A percentile compares a stretch with the other conserved stretches of the same genome.
These are phyloP conservation scores for Proliferodiscus dingleyae DNA, from an alignment of 2,329 filamentous ascomycete species.

Conservation along the genomic window DNA sequence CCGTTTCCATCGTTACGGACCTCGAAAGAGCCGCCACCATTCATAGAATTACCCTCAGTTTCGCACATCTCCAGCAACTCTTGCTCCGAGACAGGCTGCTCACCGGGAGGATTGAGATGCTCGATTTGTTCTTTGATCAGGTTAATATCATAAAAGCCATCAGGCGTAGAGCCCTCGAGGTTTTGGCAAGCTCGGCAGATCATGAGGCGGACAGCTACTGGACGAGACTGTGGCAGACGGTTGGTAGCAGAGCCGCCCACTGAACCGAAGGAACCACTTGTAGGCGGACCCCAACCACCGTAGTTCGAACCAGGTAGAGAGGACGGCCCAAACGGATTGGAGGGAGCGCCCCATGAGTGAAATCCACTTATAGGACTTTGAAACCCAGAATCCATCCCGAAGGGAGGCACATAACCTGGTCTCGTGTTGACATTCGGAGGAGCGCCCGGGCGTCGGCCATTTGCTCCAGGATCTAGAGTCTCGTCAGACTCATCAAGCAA, in stretches of 20 bases:
- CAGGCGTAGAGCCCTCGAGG: slow-evolving; percentile 42
- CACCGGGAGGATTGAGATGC: slow-evolving; percentile 47
- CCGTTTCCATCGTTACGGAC: slow-evolving; percentile 26
- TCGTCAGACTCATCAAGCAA: slow-evolving; percentile 72
- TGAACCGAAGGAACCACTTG: slow-evolving; percentile 44
- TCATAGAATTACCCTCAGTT: slow-evolving; percentile 78
- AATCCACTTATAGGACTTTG: slow-evolving; percentile 26
- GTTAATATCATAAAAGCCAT: slow-evolving; percentile 67
- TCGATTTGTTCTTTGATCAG: slow-evolving; percentile 61
- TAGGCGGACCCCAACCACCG: slow-evolving; percentile 25
- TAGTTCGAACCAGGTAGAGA: slow-evolving; percentile 30
- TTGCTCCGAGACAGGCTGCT: slow-evolving; percentile 44
- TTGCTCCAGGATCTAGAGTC: slow-evolving; percentile 37
- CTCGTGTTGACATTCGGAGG: slow-evolving; percentile 22
- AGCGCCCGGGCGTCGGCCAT: slow-evolving; percentile 30
- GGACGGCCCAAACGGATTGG: slow-evolving; percentile 30
- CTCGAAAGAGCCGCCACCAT: slow-evolving; percentile 90
- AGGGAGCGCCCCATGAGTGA: slow-evolving; percentile 31
- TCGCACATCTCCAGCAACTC: slow-evolving; percentile 81
- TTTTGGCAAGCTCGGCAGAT: slow-evolving; percentile 75
- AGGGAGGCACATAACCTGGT: slow-evolving; percentile 29
- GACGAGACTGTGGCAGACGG: slow-evolving; percentile 54
- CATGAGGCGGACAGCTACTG: slow-evolving; percentile 65
- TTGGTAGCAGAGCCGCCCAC: slow-evolving; percentile 34
- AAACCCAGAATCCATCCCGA: slow-evolving; percentile 30